Conservation (phyloP, 331 rosid species). For the Stylosanthes scabra region DNA sequence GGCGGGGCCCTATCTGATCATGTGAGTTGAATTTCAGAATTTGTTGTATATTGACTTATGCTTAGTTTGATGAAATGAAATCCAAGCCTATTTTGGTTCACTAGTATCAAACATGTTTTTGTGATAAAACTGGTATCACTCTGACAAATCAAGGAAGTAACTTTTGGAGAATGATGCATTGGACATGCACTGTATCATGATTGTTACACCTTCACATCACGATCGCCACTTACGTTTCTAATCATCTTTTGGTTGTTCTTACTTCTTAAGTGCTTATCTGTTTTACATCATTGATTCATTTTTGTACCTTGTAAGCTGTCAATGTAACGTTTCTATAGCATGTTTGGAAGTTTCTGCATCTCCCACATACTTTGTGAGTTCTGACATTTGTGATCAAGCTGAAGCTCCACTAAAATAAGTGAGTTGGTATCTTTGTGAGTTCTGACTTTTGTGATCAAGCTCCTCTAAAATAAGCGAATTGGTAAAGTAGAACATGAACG, state of each 20-base stretch:
- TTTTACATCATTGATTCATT: background rate
- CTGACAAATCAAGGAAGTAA: background rate
- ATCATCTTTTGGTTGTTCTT: background rate
- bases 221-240: background rate
- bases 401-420: too few relatives aligned
- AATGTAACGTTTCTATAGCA: background rate
- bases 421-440: too few relatives aligned
- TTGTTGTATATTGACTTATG: background rate
- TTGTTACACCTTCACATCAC: background rate
- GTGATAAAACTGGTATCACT: constrained; percentile 4
- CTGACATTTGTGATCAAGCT: too few relatives aligned
- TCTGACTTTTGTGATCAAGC: too few relatives aligned
- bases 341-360: constrained; percentile 1
- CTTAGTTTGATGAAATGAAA: constrained; percentile 2
- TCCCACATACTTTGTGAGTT: background rate
- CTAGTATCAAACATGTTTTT: background rate
- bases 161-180: background rate
- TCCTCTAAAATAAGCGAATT: too few relatives aligned
- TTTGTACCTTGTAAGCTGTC: background rate
- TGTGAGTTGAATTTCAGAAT: background rate
- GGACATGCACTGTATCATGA: background rate
- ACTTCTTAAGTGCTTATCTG: background rate
- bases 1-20: constrained; percentile 9
- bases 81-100: background rate
- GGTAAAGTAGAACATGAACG: too few relatives aligned